These are phyloP conservation scores for Tuber aestivum DNA, from an alignment of 495 filamentous ascomycete genomes.

Conservation along the genomic window DNA sequence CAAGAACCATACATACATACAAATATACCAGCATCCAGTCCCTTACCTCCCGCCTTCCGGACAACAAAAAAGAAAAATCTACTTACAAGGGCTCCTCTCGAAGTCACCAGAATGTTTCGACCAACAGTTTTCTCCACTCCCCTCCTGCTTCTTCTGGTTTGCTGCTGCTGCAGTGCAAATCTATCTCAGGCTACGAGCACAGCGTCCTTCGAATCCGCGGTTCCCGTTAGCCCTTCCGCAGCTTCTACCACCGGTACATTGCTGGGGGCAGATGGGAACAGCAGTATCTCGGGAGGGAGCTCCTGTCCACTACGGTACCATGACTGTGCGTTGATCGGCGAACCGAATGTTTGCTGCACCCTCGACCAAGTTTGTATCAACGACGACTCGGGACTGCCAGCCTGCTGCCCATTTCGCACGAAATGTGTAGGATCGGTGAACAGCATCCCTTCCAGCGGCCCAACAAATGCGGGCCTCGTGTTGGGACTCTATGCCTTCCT, in stretches of 20 bases:
- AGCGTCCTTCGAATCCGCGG: conserved; percentile 14
- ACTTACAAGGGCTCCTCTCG: background rate
- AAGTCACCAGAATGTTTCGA: conserved; percentile 8
- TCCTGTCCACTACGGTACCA: conserved; percentile 25
- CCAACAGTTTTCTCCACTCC: background rate
- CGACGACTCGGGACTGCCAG: conserved; percentile 16
- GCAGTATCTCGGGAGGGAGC: background rate
- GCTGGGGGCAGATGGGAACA: background rate
- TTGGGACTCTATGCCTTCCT: background rate
- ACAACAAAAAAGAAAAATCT: conserved; percentile 1
- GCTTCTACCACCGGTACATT: conserved; percentile 3
- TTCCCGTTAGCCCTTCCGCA: conserved; percentile 22
- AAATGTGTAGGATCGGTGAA: conserved; percentile 22
- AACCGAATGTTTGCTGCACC: conserved; percentile 29
- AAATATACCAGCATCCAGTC: conserved; percentile 1
- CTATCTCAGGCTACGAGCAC: conserved; percentile 12
- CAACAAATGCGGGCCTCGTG: background rate
- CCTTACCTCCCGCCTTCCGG: background rate
- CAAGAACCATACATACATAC: conserved; percentile 1
- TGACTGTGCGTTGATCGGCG: conserved; percentile 26
- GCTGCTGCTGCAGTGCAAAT: conserved; percentile 2
- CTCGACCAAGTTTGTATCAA: conserved; percentile 35
- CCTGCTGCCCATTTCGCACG: conserved; percentile 32
- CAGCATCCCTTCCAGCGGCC: background rate
- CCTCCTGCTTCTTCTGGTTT: conserved; percentile 10